Conservation (phyloP, 2,329 filamentous ascomycete genomes). For the Colletotrichum sp. region DNA sequence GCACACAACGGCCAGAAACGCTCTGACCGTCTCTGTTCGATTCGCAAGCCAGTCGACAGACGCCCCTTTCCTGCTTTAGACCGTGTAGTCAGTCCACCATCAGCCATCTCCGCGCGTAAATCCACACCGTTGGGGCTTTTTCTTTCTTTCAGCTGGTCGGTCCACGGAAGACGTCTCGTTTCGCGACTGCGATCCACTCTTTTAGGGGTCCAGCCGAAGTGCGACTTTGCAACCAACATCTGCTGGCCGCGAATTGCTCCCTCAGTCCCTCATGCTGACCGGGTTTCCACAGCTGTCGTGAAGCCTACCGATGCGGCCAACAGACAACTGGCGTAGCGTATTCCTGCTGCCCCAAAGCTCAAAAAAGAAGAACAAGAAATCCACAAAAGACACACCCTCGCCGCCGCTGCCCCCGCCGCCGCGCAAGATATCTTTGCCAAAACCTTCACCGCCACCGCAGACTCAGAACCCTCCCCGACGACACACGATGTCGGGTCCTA, state of each 20-base stretch:
- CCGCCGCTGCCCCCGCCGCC: neutral
- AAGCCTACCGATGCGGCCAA: conserved; percentile 8
- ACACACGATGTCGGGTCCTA: conserved; percentile 15
- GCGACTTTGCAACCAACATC: neutral
- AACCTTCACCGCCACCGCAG: neutral
- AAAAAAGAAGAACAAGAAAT: conserved; percentile 16
- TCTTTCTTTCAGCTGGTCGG: neutral
- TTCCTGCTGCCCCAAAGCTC: conserved; percentile 15
- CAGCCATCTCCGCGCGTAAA: neutral
- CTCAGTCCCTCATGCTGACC: conserved; percentile 9
- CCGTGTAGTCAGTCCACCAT: conserved; percentile 11
- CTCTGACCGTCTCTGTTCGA: neutral
- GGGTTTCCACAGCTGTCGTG: neutral
- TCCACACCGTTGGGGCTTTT: neutral
- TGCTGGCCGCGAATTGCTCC: neutral
- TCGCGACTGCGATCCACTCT: neutral
- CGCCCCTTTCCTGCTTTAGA: neutral
- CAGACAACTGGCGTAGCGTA: conserved; percentile 18
- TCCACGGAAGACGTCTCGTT: neutral
- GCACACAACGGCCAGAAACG: neutral
- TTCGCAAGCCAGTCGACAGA: conserved; percentile 1
- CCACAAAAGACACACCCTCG: neutral
- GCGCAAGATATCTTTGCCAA: neutral
- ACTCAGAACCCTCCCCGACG: neutral
- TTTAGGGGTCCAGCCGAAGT: neutral